phyloP scores from a whole-genome alignment of 257 asterid species.

The Capsicum baccatum region DNA sequence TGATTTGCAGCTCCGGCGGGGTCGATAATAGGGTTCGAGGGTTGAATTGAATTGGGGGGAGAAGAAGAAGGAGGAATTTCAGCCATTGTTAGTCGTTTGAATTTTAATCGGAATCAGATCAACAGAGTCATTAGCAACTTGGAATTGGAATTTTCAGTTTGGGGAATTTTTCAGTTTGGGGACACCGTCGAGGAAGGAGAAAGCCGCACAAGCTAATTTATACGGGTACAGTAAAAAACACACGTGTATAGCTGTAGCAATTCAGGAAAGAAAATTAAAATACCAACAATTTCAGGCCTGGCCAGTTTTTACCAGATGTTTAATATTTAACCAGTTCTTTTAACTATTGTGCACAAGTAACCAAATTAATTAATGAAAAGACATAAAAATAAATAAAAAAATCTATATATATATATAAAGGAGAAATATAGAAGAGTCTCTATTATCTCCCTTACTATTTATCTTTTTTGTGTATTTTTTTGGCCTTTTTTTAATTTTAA shows the following conservation, averaged over 20 bases:
- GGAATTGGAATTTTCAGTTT: not conserved
- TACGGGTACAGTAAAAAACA: not conserved
- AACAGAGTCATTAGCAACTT: conserved; percentile 8
- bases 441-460: no score
- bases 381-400: no score
- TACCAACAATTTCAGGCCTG: not conserved
- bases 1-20: conserved; percentile 44
- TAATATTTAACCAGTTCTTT: not conserved
- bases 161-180: not conserved
- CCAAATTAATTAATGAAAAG: no score
- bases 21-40: conserved; percentile 52
- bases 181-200: conserved; percentile 33
- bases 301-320: not conserved
- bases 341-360: conserved; percentile 3
- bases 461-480: no score
- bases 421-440: no score
- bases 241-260: not conserved
- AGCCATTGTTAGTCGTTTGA: conserved; percentile 49
- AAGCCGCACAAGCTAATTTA: not conserved
- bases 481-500: no score
- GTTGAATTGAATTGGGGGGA: conserved; percentile 62
- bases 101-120: not conserved
- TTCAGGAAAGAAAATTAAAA: not conserved
- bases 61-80: conserved; percentile 69
- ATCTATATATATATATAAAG: no score